A percentile compares a stretch with the other conserved stretches of the same genome.
Evolutionary conservation across 164 flowering plant genomes (phyloP).

Genomic region (Vitis riparia): DNA sequence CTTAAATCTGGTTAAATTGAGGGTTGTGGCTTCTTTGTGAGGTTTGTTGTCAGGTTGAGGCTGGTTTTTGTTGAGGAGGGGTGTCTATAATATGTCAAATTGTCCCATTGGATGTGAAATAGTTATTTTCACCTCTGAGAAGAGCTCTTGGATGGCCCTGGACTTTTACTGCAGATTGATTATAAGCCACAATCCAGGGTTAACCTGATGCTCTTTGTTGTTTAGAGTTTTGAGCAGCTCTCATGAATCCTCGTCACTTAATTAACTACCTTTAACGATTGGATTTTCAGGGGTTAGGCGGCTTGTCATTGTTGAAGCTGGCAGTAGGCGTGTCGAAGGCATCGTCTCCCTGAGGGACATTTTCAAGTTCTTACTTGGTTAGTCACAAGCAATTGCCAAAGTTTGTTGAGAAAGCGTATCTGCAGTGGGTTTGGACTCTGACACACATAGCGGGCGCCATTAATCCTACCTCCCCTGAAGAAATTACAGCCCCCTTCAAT

Average conservation of each 20-base stretch:
- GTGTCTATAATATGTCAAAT: background rate
- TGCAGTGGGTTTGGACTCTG: constrained; percentile 12
- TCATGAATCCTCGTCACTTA: background rate
- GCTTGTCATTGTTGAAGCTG: constrained; percentile 86
- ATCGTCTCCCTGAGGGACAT: constrained; percentile 74
- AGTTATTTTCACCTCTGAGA: background rate
- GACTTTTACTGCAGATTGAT: no score
- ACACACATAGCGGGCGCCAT: no score
- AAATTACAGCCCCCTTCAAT: constrained; percentile 8
- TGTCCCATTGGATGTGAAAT: background rate
- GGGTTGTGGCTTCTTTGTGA: background rate
- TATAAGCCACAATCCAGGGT: background rate
- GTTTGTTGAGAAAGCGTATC: constrained; percentile 1
- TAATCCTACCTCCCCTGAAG: constrained; percentile 3
- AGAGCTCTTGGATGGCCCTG: background rate
- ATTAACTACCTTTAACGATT: background rate
- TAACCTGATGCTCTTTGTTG: background rate
- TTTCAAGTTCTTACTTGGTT: constrained; percentile 76
- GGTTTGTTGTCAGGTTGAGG: background rate
- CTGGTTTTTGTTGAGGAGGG: background rate
- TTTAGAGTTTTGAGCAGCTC: background rate
- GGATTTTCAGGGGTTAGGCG: constrained; percentile 73
- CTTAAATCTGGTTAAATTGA: background rate
- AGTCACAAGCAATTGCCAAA: constrained; percentile 14
- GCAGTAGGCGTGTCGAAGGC: constrained; percentile 93